Conservation (phyloP, 352 stramenopile species). For the Phytopythium boreale region DNA sequence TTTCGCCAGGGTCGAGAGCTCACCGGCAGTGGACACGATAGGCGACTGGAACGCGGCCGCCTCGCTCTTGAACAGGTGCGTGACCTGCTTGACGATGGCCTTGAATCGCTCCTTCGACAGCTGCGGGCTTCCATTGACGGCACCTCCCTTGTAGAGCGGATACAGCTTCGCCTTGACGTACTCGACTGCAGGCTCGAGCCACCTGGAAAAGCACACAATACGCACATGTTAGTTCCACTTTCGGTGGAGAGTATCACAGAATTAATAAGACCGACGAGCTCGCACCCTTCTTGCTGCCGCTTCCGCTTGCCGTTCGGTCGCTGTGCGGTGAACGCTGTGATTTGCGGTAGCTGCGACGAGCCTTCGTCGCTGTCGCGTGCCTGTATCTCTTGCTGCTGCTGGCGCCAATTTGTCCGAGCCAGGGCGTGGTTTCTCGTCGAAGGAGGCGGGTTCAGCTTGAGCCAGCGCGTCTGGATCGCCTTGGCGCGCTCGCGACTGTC, state of each 20-base stretch:
- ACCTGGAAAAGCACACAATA: constrained; percentile 24
- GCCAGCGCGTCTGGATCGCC: constrained; percentile 36
- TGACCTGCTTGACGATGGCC: constrained; percentile 68
- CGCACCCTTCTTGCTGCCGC: constrained; percentile 45
- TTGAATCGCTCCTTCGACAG: constrained; percentile 81
- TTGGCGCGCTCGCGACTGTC: constrained; percentile 39
- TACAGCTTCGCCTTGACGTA: constrained; percentile 84
- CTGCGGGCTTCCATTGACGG: constrained; percentile 22
- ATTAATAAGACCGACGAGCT: constrained; percentile 2
- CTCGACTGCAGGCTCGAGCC: constrained; percentile 50
- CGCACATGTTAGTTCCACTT: neutral
- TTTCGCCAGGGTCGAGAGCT: constrained; percentile 61
- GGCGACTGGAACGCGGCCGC: constrained; percentile 56
- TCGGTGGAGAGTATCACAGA: neutral
- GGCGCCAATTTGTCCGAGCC: neutral
- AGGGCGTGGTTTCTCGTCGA: constrained; percentile 4
- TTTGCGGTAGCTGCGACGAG: constrained; percentile 28
- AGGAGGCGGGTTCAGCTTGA: constrained; percentile 36
- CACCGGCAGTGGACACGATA: constrained; percentile 29
- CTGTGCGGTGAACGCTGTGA: constrained; percentile 42
- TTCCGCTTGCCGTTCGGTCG: constrained; percentile 34
- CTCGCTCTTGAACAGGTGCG: constrained; percentile 55
- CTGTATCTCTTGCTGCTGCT: constrained; percentile 1
- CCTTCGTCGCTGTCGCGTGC: constrained; percentile 1
- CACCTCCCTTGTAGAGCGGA: constrained; percentile 65